Base-by-base conservation (phyloP, 2,329 filamentous ascomycete genomes). In the Saccharata proteae region DNA sequence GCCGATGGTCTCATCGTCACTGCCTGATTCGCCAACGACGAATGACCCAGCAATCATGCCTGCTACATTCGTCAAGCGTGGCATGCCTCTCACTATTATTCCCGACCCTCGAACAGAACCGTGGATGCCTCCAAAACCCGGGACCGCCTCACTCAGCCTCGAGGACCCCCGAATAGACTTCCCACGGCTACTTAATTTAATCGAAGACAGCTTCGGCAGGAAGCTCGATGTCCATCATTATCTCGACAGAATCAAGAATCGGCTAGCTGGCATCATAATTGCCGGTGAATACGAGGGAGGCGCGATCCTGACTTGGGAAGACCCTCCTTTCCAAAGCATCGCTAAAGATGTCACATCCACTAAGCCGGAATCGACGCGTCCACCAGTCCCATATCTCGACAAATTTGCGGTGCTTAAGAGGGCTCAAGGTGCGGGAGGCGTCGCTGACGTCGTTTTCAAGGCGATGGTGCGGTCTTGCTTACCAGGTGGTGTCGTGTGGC, bases 211-310 rank as follows among this genome's bases (percentile, higher is more conserved):
- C 0, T 98, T 98, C 51, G 72, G 75, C 36, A 73, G 86, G 23
- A 80, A 80, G 48, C 69, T 98, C 3, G 81, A 98, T 48, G 74
- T 88, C 0, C 62, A 78, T 14, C 72, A 88, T 51, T 98, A 96
- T 49, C 64, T 98, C 10, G 57, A 69, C 11, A 77, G 90, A n/a
- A 75, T 96, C 32, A 71, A 80, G 30, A 69, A 78, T 32, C 80
- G 79, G 17, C 68, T 96, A 9, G 90, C 90, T 0, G 90, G 88
- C 3, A 67, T 98, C 33, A 94, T 98, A 40, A 81, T 98, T 29
- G 90, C 88, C 0, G 90, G 90, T 5, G 81, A 93, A 48, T 98
- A 98, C 55, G 90, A 98, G 63, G 90, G 90, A 31, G 86, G 84
- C 2, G 90, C 90, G 2, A 80, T 98, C 26, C 62, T 96, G 13